A percentile compares a stretch with the other conserved stretches of the same genome.
Evolutionary conservation across 2,329 filamentous ascomycete genomes (phyloP).

Genomic region (Colletotrichum sp.): DNA sequence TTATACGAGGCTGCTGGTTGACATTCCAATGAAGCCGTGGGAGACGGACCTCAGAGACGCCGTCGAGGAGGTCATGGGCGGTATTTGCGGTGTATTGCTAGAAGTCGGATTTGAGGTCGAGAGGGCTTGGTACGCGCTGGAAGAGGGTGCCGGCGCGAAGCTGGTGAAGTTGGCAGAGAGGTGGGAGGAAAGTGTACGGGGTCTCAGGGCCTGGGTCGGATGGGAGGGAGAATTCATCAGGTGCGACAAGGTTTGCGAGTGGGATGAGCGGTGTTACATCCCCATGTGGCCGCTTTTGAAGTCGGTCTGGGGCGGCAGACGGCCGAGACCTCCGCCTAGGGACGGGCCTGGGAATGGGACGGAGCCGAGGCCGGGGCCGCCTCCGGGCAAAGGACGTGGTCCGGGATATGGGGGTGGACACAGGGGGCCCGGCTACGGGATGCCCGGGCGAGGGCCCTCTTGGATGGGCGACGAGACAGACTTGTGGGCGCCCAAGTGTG

Average conservation of each 20-base stretch:
- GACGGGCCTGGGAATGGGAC: conserved; percentile 3
- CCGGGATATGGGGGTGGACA: not conserved
- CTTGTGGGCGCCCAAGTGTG: conserved; percentile 32
- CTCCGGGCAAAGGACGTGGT: not conserved
- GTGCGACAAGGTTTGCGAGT: conserved; percentile 44
- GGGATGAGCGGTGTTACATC: conserved; percentile 52
- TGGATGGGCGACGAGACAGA: conserved; percentile 24
- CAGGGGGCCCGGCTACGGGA: not conserved
- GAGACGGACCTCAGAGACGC: conserved; percentile 43
- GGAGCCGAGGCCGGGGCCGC: conserved; percentile 2
- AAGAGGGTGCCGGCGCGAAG: not conserved
- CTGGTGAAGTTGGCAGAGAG: not conserved
- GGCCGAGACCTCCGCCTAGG: conserved; percentile 13
- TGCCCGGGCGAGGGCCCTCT: conserved; percentile 6
- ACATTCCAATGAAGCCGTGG: conserved; percentile 32
- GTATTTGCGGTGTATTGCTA: conserved; percentile 45
- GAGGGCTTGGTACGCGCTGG: conserved; percentile 38
- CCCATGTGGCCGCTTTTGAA: conserved; percentile 53
- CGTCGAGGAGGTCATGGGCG: conserved; percentile 43
- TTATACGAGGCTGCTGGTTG: conserved; percentile 39
- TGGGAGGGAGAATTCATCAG: conserved; percentile 52
- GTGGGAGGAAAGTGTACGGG: conserved; percentile 40
- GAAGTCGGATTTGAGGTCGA: conserved; percentile 48
- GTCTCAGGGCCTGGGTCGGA: conserved; percentile 54
- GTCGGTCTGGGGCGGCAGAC: conserved; percentile 3